Evolutionary conservation across 2,329 filamentous ascomycete genomes (phyloP), one percentile per base, ranked within the genome.

Genomic region (Colletotrichum sp.): DNA sequence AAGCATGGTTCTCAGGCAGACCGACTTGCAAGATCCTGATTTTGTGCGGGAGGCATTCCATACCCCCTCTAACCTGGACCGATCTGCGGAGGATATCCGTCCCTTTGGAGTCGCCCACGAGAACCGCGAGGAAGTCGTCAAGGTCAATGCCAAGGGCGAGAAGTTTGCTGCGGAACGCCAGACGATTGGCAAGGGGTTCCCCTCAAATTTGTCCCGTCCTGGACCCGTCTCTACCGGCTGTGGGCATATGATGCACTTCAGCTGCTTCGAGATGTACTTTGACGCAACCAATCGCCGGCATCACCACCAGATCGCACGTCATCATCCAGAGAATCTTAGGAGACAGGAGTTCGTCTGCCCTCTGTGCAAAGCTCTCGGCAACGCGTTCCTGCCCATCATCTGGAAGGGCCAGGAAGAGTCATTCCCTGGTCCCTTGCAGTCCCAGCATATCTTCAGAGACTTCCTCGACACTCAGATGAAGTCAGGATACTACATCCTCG

Each of bases 231-330:
- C 96, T 13, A 95, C 95, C 44, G 95, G 96, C 12, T 99, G 97
- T 84, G 97, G 97, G 4, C 97, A 99, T 84, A 98, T 99, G 81
- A 99, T 99, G 97, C 97, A 99, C 84, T 99, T 95, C 83, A 93
- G 92, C 79, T 99, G 97, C 85, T 99, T 99, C 82, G 96, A 98
- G 81, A 92, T 94, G 55, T 99, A 99, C 82, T 94, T 95, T 78
- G 92, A 95, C 62, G 95, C 96, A 6, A 98, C 95, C 1, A 90
- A 93, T 69, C 91, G 96, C 76, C 92, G 97, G 52, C 98, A 99
- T 82, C 92, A 91, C 24, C 95, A 97, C 80, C 97, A 99, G 83
- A 98, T 99, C 83, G 96, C 97, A 9, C 92, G 97, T 16, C 95
- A 98, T 80, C 97, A 99, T 80, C 97, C 97, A 0, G 98, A 99